Percentiles rank a stretch among this genome's conserved stretches.
Evolutionary conservation across 1,284 basidiomycete species (phyloP).

Genomic region (Fomes fomentarius): DNA sequence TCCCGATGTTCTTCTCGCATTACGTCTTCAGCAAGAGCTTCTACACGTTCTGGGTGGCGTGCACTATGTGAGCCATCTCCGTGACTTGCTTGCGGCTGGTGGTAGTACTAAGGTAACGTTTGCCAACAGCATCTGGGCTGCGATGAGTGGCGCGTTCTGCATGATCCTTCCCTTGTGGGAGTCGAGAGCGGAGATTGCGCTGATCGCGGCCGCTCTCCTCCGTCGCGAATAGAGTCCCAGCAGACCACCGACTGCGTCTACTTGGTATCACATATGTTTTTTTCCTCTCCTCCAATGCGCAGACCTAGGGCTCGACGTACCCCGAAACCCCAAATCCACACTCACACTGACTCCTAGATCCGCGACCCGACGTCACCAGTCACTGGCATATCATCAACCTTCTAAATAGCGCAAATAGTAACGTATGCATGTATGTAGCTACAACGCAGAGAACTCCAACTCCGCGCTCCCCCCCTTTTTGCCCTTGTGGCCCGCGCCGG

Average conservation of each 20-base stretch:
- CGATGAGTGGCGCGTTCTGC: constrained; percentile 48
- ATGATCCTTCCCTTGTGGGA: constrained; percentile 53
- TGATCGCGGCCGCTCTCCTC: constrained; percentile 30
- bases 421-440: too few species aligned
- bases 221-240: neutral
- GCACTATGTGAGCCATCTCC: constrained; percentile 44
- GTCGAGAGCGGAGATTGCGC: constrained; percentile 42
- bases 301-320: too few species aligned
- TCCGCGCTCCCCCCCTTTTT: neutral
- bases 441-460: neutral
- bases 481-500: neutral
- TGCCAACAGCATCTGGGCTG: constrained; percentile 46
- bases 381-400: too few species aligned
- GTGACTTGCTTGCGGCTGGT: neutral
- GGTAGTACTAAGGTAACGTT: neutral
- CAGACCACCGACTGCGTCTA: too few species aligned
- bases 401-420: too few species aligned
- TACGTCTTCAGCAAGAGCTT: constrained; percentile 53
- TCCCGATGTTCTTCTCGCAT: constrained; percentile 56
- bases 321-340: too few species aligned
- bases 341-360: too few species aligned
- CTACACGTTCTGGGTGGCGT: constrained; percentile 54
- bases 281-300: too few species aligned
- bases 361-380: too few species aligned
- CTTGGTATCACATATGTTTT: too few species aligned